Percentiles rank a stretch among this genome's conserved stretches.
These are phyloP conservation scores for Xerophyta viscosa DNA, from an alignment of 106 monocot species.

Conservation along the genomic window DNA sequence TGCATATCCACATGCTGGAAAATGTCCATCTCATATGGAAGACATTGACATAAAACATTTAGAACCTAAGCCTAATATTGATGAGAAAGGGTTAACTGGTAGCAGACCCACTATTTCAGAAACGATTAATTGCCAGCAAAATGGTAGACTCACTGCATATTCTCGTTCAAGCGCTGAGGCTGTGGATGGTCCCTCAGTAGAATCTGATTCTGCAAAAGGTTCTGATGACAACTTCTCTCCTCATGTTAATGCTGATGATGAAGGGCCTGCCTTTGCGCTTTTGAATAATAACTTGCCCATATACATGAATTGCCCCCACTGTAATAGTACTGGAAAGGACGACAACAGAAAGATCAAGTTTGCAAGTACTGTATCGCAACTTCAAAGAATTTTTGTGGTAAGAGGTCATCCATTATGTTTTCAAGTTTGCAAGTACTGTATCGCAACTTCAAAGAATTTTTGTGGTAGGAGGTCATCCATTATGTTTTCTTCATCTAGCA, in stretches of 20 bases:
- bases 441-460: constrained; percentile 97
- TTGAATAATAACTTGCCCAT: constrained; percentile 77
- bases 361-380: constrained; percentile 79
- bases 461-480: constrained; percentile 37
- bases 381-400: constrained; percentile 94
- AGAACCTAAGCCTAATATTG: constrained; percentile 10
- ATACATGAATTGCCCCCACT: constrained; percentile 96
- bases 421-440: constrained; percentile 68
- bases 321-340: constrained; percentile 32
- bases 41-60: constrained; percentile 18
- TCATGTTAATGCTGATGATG: constrained; percentile 32
- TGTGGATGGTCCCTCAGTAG: background rate
- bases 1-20: constrained; percentile 11
- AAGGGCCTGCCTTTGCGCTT: constrained; percentile 43
- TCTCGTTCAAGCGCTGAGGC: background rate
- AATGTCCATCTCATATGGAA: constrained; percentile 10
- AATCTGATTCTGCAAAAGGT: constrained; percentile 9
- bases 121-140: constrained; percentile 10
- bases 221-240: constrained; percentile 22
- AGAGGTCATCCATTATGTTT: background rate
- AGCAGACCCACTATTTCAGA: constrained; percentile 6
- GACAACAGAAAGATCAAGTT: constrained; percentile 46
- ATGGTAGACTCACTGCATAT: background rate
- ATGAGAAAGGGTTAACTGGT: constrained; percentile 26
- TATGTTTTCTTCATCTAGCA: too few species aligned